Percentiles rank a stretch among this genome's conserved stretches.
Conservation (phyloP, 2,329 filamentous ascomycete genomes). For the Exophiala phaeomuriformis region DNA sequence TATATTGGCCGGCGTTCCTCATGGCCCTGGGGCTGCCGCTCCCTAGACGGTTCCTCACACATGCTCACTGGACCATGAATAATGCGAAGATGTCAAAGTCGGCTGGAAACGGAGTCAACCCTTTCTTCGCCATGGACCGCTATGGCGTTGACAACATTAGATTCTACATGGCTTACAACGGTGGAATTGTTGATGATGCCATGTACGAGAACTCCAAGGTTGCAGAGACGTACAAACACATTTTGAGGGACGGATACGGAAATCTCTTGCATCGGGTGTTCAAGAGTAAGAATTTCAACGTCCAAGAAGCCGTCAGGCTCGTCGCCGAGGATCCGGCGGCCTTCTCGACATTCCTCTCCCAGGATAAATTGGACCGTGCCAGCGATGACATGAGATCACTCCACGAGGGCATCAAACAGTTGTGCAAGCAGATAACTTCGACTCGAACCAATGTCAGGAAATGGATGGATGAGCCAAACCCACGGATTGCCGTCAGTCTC, state of each 20-base stretch:
- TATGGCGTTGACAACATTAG: slow-evolving; percentile 84
- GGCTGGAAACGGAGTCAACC: slow-evolving; percentile 88
- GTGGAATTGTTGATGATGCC: slow-evolving; percentile 67
- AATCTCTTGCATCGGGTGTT: slow-evolving; percentile 70
- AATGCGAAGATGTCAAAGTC: slow-evolving; percentile 95
- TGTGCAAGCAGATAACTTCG: slow-evolving; percentile 2
- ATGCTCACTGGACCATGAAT: slow-evolving; percentile 93
- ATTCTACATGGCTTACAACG: slow-evolving; percentile 78
- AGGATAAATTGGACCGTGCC: slow-evolving; percentile 29
- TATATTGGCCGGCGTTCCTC: slow-evolving; percentile 96
- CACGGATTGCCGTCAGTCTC: slow-evolving; percentile 56
- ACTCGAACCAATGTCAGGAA: slow-evolving; percentile 8
- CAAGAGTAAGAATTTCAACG: slow-evolving; percentile 61
- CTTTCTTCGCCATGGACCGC: slow-evolving; percentile 80
- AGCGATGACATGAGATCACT: slow-evolving; percentile 31
- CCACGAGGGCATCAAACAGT: slow-evolving; percentile 1
- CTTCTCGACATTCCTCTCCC: slow-evolving; percentile 24
- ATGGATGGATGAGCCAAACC: slow-evolving; percentile 42
- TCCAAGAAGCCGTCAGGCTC: slow-evolving; percentile 51
- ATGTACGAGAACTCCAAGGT: slow-evolving; percentile 78
- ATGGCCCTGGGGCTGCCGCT: slow-evolving; percentile 76
- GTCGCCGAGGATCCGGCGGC: slow-evolving; percentile 26
- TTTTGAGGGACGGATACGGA: slow-evolving; percentile 68
- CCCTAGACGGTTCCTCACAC: slow-evolving; percentile 73
- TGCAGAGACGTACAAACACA: slow-evolving; percentile 68